A percentile compares a stretch with the other conserved stretches of the same genome.
Conservation (phyloP, 2,329 filamentous ascomycete species). For the Fusarium sp. region DNA sequence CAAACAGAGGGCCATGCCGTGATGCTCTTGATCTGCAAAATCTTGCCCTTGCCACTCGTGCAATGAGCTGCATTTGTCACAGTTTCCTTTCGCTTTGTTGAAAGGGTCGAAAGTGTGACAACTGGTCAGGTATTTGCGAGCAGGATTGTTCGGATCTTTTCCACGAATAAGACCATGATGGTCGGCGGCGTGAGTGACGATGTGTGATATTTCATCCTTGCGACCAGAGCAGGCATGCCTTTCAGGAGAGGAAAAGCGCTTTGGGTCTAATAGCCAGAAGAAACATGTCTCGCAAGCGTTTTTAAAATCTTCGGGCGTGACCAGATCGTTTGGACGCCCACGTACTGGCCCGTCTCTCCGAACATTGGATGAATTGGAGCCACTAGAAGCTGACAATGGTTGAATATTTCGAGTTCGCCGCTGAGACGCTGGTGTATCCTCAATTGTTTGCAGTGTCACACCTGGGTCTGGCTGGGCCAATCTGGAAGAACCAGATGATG, state of each 20-base stretch:
- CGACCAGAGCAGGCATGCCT: constrained; percentile 29
- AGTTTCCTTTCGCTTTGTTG: constrained; percentile 33
- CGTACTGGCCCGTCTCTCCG: not conserved
- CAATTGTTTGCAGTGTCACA: not conserved
- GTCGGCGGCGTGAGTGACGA: constrained; percentile 33
- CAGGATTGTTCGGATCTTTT: constrained; percentile 15
- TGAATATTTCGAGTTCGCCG: not conserved
- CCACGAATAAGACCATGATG: constrained; percentile 42
- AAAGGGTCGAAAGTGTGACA: constrained; percentile 16
- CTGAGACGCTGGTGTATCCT: not conserved
- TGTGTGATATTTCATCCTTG: constrained; percentile 39
- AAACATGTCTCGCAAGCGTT: constrained; percentile 26
- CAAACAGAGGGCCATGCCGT: constrained; percentile 32
- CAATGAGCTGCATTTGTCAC: constrained; percentile 23
- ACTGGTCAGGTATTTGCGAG: constrained; percentile 33
- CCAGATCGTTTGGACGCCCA: not conserved
- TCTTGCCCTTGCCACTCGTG: constrained; percentile 28
- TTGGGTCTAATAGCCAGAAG: constrained; percentile 24
- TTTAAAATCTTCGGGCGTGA: constrained; percentile 14
- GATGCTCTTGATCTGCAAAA: constrained; percentile 16
- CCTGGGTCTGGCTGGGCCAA: not conserved
- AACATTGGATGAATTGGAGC: not conserved
- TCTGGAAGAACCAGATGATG: not conserved
- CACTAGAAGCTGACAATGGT: not conserved
- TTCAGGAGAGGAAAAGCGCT: constrained; percentile 8